A percentile compares a stretch with the other conserved stretches of the same genome.
phyloP scores from a whole-genome alignment of 768 basidiomycete genomes.

The Hygrophorus russula region DNA sequence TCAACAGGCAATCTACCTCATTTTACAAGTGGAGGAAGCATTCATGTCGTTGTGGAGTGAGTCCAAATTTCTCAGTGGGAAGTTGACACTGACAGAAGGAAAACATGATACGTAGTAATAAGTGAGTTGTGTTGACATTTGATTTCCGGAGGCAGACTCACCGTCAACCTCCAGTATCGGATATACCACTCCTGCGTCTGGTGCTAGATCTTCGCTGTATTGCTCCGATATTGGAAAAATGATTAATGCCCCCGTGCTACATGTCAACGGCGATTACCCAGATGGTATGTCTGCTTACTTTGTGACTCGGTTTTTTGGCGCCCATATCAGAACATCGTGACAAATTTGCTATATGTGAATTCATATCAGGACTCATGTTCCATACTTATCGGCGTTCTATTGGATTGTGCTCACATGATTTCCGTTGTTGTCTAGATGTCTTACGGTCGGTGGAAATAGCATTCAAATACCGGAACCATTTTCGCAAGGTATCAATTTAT shows the following conservation, averaged over 20 bases:
- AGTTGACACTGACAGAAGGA: not conserved
- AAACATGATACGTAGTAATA: not conserved
- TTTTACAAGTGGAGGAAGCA: slow-evolving; percentile 82
- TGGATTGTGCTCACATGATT: not conserved
- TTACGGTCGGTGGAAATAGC: slow-evolving; percentile 79
- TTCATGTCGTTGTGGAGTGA: slow-evolving; percentile 87
- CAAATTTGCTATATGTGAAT: too few species aligned
- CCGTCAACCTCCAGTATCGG: slow-evolving; percentile 51
- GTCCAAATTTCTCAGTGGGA: slow-evolving; percentile 15
- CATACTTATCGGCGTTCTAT: not conserved
- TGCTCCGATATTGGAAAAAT: slow-evolving; percentile 85
- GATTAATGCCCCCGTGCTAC: slow-evolving; percentile 81
- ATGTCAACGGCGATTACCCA: slow-evolving; percentile 86
- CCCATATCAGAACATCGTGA: too few species aligned
- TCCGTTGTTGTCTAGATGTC: slow-evolving; percentile 42
- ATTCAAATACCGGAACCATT: slow-evolving; percentile 76
- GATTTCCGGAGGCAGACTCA: slow-evolving; percentile 1
- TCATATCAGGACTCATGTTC: not conserved
- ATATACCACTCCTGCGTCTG: slow-evolving; percentile 82
- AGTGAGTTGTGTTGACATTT: not conserved
- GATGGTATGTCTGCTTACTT: slow-evolving; percentile 41
- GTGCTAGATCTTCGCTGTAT: slow-evolving; percentile 76
- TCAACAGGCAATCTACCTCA: slow-evolving; percentile 72
- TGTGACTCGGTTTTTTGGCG: not conserved
- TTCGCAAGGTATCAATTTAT: slow-evolving; percentile 49